These are phyloP conservation scores for Cryphonectria japonica DNA, from an alignment of 2,329 filamentous ascomycete species.

Conservation along the genomic window DNA sequence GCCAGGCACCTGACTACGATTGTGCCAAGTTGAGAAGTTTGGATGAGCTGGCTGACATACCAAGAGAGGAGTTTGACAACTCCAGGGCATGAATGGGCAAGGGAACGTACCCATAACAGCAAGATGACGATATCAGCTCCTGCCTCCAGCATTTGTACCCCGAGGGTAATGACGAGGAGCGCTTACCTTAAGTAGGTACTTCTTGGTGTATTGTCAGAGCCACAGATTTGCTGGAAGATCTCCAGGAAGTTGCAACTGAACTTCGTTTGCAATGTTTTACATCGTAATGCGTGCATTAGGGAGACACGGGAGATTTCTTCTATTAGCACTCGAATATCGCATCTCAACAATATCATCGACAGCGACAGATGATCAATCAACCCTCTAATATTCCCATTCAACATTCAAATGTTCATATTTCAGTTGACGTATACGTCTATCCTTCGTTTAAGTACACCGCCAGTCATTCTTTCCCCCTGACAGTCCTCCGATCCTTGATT, in stretches of 20 bases:
- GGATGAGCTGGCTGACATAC: background rate
- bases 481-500: too few species aligned
- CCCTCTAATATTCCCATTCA: too few species aligned
- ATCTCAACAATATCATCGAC: background rate
- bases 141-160: background rate
- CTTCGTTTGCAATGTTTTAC: background rate
- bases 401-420: too few species aligned
- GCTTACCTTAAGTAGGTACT: background rate
- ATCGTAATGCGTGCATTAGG: too few species aligned
- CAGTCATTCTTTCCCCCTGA: too few species aligned
- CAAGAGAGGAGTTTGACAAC: slow-evolving; percentile 3
- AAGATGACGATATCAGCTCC: background rate
- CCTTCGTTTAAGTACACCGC: too few species aligned
- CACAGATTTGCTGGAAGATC: background rate
- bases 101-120: background rate
- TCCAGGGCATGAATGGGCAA: background rate
- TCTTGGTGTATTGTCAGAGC: too few species aligned
- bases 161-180: background rate
- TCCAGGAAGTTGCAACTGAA: background rate
- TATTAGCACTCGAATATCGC: background rate
- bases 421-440: too few species aligned
- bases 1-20: slow-evolving; percentile 8
- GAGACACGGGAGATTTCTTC: background rate
- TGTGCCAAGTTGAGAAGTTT: background rate
- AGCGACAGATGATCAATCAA: too few species aligned